Percentiles rank a stretch among this genome's conserved stretches.
phyloP scores from a whole-genome alignment of 2,329 filamentous ascomycete species.

The Aspergillus felis region DNA sequence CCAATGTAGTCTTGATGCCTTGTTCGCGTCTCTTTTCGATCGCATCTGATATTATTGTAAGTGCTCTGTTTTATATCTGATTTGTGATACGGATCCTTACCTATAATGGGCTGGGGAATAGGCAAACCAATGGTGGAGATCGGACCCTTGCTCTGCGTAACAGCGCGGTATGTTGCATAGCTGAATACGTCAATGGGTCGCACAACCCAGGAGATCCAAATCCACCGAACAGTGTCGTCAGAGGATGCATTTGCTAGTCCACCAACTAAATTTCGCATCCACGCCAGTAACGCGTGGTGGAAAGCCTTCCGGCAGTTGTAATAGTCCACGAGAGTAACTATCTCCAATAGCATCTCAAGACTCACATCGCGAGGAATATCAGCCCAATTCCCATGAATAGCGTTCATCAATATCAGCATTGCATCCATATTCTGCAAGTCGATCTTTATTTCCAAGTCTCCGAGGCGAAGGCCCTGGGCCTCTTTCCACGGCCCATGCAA shows the following conservation, averaged over 20 bases:
- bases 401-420: neutral
- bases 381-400: neutral
- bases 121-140: neutral
- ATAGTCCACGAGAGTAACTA: neutral
- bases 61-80: too few species aligned
- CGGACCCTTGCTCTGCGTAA: neutral
- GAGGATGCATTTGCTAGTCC: neutral
- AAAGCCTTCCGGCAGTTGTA: neutral
- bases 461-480: neutral
- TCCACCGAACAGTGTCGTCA: neutral
- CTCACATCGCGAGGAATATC: neutral
- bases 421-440: neutral
- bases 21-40: neutral
- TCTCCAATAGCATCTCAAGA: neutral
- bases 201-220: neutral
- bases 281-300: accelerated
- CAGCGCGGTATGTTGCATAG: neutral
- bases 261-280: neutral
- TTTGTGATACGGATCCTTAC: neutral
- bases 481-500: neutral
- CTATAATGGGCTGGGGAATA: neutral
- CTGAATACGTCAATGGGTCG: neutral
- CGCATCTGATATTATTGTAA: neutral
- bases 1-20: neutral
- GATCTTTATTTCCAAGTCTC: neutral